A percentile compares a stretch with the other conserved stretches of the same genome.
Conservation (phyloP, 2,329 filamentous ascomycete species). For the Fusarium sp. region DNA sequence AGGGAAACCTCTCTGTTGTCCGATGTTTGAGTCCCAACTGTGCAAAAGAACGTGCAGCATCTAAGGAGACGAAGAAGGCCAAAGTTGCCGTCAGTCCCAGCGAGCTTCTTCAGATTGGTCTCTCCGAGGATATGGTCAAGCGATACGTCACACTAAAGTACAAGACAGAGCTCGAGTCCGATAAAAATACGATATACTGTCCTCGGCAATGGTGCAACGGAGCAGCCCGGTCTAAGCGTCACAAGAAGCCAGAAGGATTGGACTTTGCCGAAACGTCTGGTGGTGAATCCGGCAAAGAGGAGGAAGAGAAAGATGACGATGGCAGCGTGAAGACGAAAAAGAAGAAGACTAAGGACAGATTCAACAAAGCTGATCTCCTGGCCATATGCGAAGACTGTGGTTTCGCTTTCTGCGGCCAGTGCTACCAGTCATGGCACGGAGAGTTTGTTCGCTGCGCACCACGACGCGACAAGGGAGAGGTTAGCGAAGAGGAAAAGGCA, state of each 20-base stretch:
- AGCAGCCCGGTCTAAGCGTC: constrained; percentile 80
- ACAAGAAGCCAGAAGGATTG: constrained; percentile 77
- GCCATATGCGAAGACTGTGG: constrained; percentile 89
- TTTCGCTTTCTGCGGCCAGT: constrained; percentile 86
- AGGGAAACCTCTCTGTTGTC: constrained; percentile 84
- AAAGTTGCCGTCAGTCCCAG: constrained; percentile 81
- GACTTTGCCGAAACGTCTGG: constrained; percentile 70
- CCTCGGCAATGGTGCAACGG: constrained; percentile 93
- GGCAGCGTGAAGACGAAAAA: constrained; percentile 37
- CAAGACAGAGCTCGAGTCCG: constrained; percentile 90
- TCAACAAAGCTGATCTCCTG: constrained; percentile 72
- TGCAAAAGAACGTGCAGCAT: constrained; percentile 69
- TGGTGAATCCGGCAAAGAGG: constrained; percentile 63
- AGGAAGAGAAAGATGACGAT: constrained; percentile 51
- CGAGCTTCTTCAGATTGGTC: constrained; percentile 83
- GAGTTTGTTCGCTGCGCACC: constrained; percentile 79
- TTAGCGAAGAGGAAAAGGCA: constrained; percentile 87
- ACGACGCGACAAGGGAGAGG: constrained; percentile 74
- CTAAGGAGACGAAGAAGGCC: constrained; percentile 61
- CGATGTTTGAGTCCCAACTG: constrained; percentile 86
- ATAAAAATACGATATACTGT: constrained; percentile 93
- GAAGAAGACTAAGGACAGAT: constrained; percentile 50
- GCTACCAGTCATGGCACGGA: constrained; percentile 88
- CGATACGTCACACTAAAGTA: constrained; percentile 92
- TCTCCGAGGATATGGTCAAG: constrained; percentile 78